Evolutionary conservation across 2,329 filamentous ascomycete genomes (phyloP), one percentile per base, ranked within the genome.

Genomic region (Diplodia mutila): DNA sequence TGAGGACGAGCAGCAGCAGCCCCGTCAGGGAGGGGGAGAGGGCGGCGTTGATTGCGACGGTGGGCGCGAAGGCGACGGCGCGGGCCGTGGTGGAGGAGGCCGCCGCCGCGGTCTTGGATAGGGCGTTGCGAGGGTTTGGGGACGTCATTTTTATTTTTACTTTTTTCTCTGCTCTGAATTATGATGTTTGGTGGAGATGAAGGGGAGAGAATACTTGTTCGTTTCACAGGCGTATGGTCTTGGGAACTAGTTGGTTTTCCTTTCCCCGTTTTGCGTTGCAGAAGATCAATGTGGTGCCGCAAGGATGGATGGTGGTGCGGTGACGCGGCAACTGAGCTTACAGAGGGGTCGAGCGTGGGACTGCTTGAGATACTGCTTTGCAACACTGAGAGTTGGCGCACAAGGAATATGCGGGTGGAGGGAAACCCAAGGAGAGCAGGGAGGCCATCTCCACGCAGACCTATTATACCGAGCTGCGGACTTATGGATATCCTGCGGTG

Each of bases 11-110:
- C n/a, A 66, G 64, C n/a, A 59, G 29, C 21, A 66, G 39, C 11
- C 64, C 64, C 4, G 64, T 66, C 21, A 66, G 51, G 12, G 52
- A 51, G 27, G 64, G 64, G 12, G 64, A 66, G 27, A 49, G 52
- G 32, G 53, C 52, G 25, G 53, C 64, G 52, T 49, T 49, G n/a
- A n/a, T 9, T 27, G 52, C 64, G 52, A 48, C 32, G n/a, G 64
- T 27, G 42, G 39, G 29, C 12, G 42, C 52, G 42, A 59, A 14
- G 25, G 34, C 12, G 34, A 18, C 18, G 25, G 34, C 16, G 37
- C 23, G 21, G 61, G 25, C 8, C 11, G 59, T 21, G n/a, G 29
- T 8, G n/a, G 37, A 27, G 39, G 25, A n/a, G 18, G 48, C 32
- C 23, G 49, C 61, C 11, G 49, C 49, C 2, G 51, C n/a, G 49